These are phyloP conservation scores for Pythium oligandrum DNA, from an alignment of 352 stramenopile species.

Conservation along the genomic window DNA sequence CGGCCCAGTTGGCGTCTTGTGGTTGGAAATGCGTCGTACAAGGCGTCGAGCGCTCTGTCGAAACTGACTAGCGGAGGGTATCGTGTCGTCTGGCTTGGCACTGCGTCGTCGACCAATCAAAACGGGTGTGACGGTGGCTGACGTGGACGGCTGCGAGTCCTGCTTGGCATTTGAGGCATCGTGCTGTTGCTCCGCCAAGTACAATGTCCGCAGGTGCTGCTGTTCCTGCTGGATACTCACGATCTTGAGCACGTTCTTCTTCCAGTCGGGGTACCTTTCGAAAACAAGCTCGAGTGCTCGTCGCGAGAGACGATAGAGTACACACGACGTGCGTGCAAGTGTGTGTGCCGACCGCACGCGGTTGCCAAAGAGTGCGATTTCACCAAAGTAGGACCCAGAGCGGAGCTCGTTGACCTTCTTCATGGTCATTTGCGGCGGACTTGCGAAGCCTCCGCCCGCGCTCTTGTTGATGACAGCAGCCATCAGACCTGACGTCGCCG, in stretches of 20 bases:
- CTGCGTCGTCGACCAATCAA: background rate
- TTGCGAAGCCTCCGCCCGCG: background rate
- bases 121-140: too few relatives aligned
- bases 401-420: constrained; percentile 61
- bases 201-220: constrained; percentile 45
- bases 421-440: constrained; percentile 6
- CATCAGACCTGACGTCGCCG: background rate
- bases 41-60: constrained; percentile 7
- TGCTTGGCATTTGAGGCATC: too few relatives aligned
- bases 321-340: constrained; percentile 46
- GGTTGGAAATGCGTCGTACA: background rate
- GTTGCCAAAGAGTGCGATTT: constrained; percentile 46
- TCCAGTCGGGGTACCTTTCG: constrained; percentile 60
- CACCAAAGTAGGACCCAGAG: constrained; percentile 48
- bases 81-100: constrained; percentile 1
- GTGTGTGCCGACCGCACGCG: constrained; percentile 40
- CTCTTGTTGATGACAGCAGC: background rate
- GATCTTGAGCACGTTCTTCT: constrained; percentile 48
- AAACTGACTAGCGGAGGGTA: background rate
- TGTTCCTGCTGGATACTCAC: constrained; percentile 49
- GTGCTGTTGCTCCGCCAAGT: constrained; percentile 59
- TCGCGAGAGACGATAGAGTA: constrained; percentile 48
- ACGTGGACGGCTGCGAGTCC: too few relatives aligned
- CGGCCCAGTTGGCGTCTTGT: background rate
- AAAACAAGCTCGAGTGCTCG: constrained; percentile 54